Evolutionary conservation across 805 yeast species (phyloP), one percentile per base, ranked within the genome.

Genomic region (Clavispora santaluciae): DNA sequence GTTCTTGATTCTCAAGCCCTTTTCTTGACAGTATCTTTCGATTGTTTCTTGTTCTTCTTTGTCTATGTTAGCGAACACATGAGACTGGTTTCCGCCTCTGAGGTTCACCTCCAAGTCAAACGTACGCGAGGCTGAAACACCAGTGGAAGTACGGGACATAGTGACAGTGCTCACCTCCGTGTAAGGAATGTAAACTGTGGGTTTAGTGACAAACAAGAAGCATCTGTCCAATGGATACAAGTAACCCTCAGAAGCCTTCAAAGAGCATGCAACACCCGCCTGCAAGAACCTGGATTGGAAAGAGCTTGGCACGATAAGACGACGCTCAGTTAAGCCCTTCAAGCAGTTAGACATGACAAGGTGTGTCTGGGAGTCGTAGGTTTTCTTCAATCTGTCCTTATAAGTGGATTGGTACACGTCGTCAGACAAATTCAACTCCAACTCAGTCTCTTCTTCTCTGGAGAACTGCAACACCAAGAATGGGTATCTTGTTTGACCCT

Each of bases 401-500:
- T 86, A 93, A 50, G 81, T 83, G 38, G 64, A 65, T 47, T 84
- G 81, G 59, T 79, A 89, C 54, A 86, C 96, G 33, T 78, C 86
- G 33, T 90, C 95, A 29, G 81, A 81, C 16, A 93, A 61, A 58
- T 93, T 90, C 54, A 93, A 72, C 57, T 88, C 96, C 28, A 91
- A 82, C 61, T 89, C 96, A 36, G 87, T 77, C 57, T 86, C 95
- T 63, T 93, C 99, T 49, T 89, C 96, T 40, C 81, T 79, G 45
- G 83, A 78, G 57, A 93, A 87, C 66, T 93, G 99, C 61, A 91
- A 66, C 11, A 89, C 91, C 59, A 93, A 70, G 61, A 87, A 93
- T 30, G 96, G 95, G 57, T 93, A 91, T 45, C 96, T 79, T 0
- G 99, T 93, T 67, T 93, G 98, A 41, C 99, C 99, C 67, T 93